Conservation (phyloP, 345 rosid genomes). For the Eucalyptus victrix region DNA sequence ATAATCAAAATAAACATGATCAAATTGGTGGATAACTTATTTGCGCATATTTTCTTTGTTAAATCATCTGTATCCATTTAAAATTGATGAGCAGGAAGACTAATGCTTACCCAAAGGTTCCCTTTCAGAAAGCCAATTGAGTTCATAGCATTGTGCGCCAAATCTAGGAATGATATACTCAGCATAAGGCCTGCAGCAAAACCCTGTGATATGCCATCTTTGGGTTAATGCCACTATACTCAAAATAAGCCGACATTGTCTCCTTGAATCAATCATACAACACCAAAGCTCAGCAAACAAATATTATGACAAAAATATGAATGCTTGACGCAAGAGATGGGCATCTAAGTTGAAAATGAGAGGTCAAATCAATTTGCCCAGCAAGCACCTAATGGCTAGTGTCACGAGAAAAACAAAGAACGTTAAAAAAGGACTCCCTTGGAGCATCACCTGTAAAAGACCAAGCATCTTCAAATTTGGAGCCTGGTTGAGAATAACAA, state of each 20-base stretch:
- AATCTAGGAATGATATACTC: conserved; percentile 93
- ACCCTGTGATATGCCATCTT: conserved; percentile 42
- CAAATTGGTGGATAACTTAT: neutral
- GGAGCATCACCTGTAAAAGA: conserved; percentile 59
- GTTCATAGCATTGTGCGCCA: conserved; percentile 95
- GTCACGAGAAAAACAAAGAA: neutral
- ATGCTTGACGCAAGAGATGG: neutral
- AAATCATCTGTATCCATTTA: neutral
- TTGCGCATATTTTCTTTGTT: neutral
- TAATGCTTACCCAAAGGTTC: conserved; percentile 82
- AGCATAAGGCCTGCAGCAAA: conserved; percentile 98
- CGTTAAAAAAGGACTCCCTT: neutral
- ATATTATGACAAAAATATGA: neutral
- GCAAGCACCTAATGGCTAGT: neutral
- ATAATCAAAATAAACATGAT: neutral
- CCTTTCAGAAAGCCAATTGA: conserved; percentile 91
- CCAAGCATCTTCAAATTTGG: conserved; percentile 98
- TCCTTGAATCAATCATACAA: neutral
- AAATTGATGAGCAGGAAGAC: neutral
- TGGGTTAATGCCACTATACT: neutral
- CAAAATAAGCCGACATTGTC: neutral
- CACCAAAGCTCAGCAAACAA: neutral
- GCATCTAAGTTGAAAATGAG: neutral
- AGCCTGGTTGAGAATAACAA: conserved; percentile 61
- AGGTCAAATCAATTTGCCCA: neutral